Percentiles rank a stretch among this genome's conserved stretches.
These are phyloP conservation scores for Chenopodium berlandieri DNA, from an alignment of 148 eudicot species.

Conservation along the genomic window DNA sequence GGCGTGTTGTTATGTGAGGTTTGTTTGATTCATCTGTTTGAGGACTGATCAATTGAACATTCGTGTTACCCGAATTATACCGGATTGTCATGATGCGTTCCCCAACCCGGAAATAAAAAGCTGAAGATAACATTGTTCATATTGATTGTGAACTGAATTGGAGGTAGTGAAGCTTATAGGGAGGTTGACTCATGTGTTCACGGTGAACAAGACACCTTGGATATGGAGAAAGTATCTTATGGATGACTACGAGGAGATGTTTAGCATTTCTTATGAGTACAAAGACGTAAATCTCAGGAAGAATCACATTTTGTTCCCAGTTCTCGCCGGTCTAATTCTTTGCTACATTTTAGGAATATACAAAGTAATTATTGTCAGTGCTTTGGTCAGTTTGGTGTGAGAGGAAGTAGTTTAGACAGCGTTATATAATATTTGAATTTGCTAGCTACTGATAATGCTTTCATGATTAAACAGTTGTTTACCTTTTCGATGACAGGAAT, in stretches of 20 bases:
- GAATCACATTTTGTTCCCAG: not conserved
- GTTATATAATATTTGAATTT: not conserved
- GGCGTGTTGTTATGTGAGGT: not conserved
- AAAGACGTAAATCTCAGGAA: not conserved
- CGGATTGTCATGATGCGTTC: not conserved
- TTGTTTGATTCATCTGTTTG: too few relatives aligned
- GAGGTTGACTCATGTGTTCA: not conserved
- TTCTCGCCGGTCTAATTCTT: not conserved
- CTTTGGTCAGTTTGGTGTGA: not conserved
- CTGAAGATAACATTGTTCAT: not conserved
- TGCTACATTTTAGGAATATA: not conserved
- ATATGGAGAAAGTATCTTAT: too few relatives aligned
- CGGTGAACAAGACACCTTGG: too few relatives aligned
- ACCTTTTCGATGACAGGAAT: slow-evolving; percentile 47
- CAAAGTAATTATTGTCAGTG: not conserved
- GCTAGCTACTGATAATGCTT: slow-evolving; percentile 1
- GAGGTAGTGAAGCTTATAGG: not conserved
- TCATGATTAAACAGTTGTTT: not conserved
- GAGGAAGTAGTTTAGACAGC: not conserved
- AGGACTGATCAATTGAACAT: too few relatives aligned
- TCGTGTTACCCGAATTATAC: not conserved
- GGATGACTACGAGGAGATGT: not conserved
- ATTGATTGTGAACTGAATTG: not conserved
- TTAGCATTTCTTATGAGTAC: not conserved
- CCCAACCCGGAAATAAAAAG: not conserved